phyloP scores from a whole-genome alignment of 768 basidiomycete genomes.

The Clitopilus passeckerianus region DNA sequence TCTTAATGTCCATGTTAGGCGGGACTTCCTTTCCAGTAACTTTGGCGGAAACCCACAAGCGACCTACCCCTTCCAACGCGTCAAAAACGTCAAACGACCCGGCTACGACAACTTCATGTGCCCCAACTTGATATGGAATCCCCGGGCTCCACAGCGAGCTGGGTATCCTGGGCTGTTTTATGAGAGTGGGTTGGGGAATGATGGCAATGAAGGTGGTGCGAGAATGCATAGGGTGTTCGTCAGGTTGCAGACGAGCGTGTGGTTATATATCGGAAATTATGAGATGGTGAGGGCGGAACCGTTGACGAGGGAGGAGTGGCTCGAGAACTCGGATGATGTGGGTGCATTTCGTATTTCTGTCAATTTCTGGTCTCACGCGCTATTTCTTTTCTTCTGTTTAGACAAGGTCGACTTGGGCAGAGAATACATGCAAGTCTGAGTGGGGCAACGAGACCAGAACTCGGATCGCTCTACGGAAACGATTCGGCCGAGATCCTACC shows the following conservation, averaged over 20 bases:
- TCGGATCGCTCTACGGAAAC: neutral
- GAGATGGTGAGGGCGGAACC: slow-evolving; percentile 31
- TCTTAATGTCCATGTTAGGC: slow-evolving; percentile 4
- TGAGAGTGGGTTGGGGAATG: slow-evolving; percentile 14
- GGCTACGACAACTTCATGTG: slow-evolving; percentile 24
- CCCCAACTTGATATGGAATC: slow-evolving; percentile 16
- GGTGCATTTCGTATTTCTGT: neutral
- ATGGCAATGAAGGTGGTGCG: slow-evolving; percentile 1
- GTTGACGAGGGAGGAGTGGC: slow-evolving; percentile 21
- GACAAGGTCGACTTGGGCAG: neutral
- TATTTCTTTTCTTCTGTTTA: neutral
- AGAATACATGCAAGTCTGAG: neutral
- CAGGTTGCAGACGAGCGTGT: slow-evolving; percentile 22
- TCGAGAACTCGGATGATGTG: slow-evolving; percentile 13
- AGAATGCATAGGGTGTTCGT: slow-evolving; percentile 27
- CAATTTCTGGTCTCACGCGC: neutral
- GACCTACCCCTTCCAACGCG: slow-evolving; percentile 1
- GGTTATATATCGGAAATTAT: slow-evolving; percentile 31
- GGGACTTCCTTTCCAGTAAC: slow-evolving; percentile 1
- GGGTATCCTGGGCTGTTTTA: slow-evolving; percentile 25
- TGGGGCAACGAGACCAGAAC: neutral
- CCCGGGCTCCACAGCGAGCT: slow-evolving; percentile 21
- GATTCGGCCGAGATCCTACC: neutral
- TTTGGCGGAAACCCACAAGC: slow-evolving; percentile 8
- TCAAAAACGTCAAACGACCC: slow-evolving; percentile 15